Evolutionary conservation across 805 yeast species (phyloP), one percentile per base, ranked within the genome.

Genomic region (Candida insectorum): DNA sequence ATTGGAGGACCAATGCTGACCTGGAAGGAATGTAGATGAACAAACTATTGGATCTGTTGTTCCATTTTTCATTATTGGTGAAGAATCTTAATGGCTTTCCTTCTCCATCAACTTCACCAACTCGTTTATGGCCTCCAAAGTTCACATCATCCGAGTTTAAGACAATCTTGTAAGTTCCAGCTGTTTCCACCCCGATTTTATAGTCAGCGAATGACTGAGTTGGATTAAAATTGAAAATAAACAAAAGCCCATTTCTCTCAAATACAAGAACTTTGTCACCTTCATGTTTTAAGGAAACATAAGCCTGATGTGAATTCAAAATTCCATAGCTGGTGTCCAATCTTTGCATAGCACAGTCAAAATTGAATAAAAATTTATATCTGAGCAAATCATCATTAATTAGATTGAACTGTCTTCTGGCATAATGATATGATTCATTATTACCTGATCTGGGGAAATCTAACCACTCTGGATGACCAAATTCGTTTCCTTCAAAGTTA

Each of bases 381-480:
- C 96, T 74, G 49, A 93, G 67, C 40, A 86, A 61, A 17, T 81
- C 75, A 54, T 93, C 97, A 34, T 82, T 81, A 23, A 82, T 75
- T 47, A 91, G 71, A 51, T 87, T 87, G 72, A 89, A 93, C 60
- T 91, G 98, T 51, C 98, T 77, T 54, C 97, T 77, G 2, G 97
- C 96, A 52, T 93, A 91, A 62, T 85, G 93, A 62, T 85, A 91
- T 13, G 93, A 81, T 56, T 87, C 88, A 17, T 73, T 73, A 60
- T 91, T 93, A 22, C 96, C 96, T 18, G 45, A 81, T 51, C 96
- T 79, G 10, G 98, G 97, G 71, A 91, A 93, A 60, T 91, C 98
- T 33, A 93, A 74, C 98, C 98, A 91, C 57, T 91, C 98, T 3
- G 97, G 98, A 52, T 91, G 98, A 12, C 98, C 98, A 64, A 93